phyloP scores from a whole-genome alignment of 495 filamentous ascomycete species.

The Thozetella sp. region DNA sequence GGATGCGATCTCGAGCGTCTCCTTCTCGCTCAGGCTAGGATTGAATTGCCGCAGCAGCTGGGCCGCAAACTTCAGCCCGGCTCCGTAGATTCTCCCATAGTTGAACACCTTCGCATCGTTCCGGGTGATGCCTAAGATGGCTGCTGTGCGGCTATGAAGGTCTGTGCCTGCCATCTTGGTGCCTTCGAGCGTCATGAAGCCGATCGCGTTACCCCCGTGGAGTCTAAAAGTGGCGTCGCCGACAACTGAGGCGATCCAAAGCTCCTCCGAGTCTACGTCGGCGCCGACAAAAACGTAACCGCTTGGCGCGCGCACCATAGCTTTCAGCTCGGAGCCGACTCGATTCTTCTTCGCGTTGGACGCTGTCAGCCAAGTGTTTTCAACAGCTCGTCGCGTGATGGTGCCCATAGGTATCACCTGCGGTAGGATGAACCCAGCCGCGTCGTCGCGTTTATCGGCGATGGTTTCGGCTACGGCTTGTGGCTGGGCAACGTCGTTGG shows the following conservation, averaged over 20 bases:
- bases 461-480: neutral
- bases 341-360: conserved; percentile 95
- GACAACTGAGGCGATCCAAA: conserved; percentile 97
- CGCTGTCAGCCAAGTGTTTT: conserved; percentile 98
- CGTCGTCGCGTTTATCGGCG: conserved; percentile 13
- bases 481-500: conserved; percentile 51
- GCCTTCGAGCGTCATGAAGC: conserved; percentile 98
- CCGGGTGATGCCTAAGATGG: conserved; percentile 88
- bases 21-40: conserved; percentile 71
- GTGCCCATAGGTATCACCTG: conserved; percentile 99
- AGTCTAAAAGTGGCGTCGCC: conserved; percentile 92
- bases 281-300: conserved; percentile 95
- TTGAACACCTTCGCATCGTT: conserved; percentile 99
- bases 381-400: conserved; percentile 92
- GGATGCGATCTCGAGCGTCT: conserved; percentile 74
- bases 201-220: conserved; percentile 94
- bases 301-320: conserved; percentile 90
- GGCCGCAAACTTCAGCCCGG: conserved; percentile 89
- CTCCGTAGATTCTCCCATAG: conserved; percentile 97
- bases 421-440: conserved; percentile 84
- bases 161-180: conserved; percentile 94
- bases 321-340: conserved; percentile 95
- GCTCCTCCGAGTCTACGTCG: conserved; percentile 97
- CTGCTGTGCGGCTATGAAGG: conserved; percentile 90
- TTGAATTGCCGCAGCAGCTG: conserved; percentile 93